Conservation (phyloP, 208 protist species). For the Wallacemonas sp. region DNA sequence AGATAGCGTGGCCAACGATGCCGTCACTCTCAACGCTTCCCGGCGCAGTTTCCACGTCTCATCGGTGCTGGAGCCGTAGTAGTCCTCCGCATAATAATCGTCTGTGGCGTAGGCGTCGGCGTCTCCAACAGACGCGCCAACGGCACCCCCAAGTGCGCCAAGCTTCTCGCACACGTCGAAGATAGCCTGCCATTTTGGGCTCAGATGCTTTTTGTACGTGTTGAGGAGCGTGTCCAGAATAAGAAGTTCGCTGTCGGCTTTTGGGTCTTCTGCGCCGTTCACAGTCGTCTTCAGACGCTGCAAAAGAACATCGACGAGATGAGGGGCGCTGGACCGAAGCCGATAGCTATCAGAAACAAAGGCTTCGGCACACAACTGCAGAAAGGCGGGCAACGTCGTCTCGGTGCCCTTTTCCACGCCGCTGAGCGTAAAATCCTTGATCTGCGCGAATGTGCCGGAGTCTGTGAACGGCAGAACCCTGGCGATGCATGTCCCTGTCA, state of each 20-base stretch:
- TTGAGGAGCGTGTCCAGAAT: conserved; percentile 27
- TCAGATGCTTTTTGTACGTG: conserved; percentile 30
- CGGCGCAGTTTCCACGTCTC: conserved; percentile 60
- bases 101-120: conserved; percentile 27
- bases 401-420: neutral
- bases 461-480: conserved; percentile 19
- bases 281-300: conserved; percentile 12
- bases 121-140: conserved; percentile 4
- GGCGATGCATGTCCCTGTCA: conserved; percentile 4
- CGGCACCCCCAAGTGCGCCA: conserved; percentile 30
- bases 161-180: conserved; percentile 35
- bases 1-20: conserved; percentile 35
- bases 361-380: conserved; percentile 33
- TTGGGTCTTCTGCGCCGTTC: conserved; percentile 24
- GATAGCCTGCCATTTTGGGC: conserved; percentile 14
- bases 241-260: conserved; percentile 19
- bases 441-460: neutral
- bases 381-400: conserved; percentile 24
- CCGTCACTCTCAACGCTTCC: conserved; percentile 34
- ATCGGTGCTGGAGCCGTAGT: conserved; percentile 31
- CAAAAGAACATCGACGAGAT: conserved; percentile 22
- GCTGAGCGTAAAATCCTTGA: neutral
- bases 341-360: conserved; percentile 23
- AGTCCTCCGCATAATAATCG: conserved; percentile 42
- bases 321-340: conserved; percentile 10